Conservation (phyloP, 2,329 filamentous ascomycete genomes). For the Venturia asperata region DNA sequence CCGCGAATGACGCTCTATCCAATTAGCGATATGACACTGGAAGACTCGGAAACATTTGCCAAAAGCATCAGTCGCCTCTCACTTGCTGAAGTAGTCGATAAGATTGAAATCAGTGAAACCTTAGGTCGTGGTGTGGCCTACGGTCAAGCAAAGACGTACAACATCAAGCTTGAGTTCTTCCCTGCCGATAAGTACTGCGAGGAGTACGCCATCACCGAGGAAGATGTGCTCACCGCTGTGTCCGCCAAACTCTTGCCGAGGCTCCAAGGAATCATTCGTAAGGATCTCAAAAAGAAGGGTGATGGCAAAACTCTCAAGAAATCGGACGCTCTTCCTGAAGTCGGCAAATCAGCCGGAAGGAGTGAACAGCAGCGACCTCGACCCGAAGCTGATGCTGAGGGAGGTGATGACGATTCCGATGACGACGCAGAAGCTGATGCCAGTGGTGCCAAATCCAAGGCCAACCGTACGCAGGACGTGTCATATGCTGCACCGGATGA, state of each 20-base stretch:
- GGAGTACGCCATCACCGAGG: slow-evolving; percentile 74
- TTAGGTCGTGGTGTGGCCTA: slow-evolving; percentile 64
- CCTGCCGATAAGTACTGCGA: slow-evolving; percentile 72
- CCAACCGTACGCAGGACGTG: slow-evolving; percentile 71
- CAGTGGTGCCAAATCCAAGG: slow-evolving; percentile 64
- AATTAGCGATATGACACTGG: slow-evolving; percentile 60
- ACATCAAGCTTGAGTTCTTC: slow-evolving; percentile 77
- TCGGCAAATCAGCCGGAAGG: slow-evolving; percentile 57
- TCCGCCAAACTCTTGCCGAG: slow-evolving; percentile 70
- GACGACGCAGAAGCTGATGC: slow-evolving; percentile 48
- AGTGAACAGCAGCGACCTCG: slow-evolving; percentile 37
- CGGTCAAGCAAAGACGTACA: slow-evolving; percentile 73
- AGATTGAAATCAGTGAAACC: slow-evolving; percentile 70
- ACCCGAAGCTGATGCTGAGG: slow-evolving; percentile 46
- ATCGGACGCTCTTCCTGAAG: slow-evolving; percentile 63
- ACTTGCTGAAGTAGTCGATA: slow-evolving; percentile 75
- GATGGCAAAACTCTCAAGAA: slow-evolving; percentile 45
- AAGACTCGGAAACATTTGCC: slow-evolving; percentile 70
- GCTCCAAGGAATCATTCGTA: slow-evolving; percentile 62
- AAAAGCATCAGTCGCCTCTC: slow-evolving; percentile 87
- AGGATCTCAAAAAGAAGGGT: slow-evolving; percentile 72
- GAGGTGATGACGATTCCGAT: slow-evolving; percentile 59
- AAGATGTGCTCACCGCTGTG: slow-evolving; percentile 72
- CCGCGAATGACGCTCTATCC: slow-evolving; percentile 82
- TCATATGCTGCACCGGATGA: slow-evolving; percentile 88